Percentiles rank a stretch among this genome's conserved stretches.
phyloP scores from a whole-genome alignment of 495 filamentous ascomycete genomes.

The Xylaria intraflava region DNA sequence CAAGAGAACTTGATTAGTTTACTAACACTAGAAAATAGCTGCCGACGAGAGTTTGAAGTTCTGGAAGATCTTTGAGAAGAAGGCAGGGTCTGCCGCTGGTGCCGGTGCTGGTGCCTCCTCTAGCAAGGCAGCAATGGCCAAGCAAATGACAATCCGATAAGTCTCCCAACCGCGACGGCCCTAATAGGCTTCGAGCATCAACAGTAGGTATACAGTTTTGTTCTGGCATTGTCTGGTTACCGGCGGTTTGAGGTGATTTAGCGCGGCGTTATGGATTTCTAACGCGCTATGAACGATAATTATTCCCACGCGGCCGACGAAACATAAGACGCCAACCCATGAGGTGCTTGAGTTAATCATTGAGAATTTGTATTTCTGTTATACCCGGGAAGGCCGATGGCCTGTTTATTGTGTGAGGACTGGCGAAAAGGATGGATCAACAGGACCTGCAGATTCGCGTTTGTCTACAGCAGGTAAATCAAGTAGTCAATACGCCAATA shows the following conservation, averaged over 20 bases:
- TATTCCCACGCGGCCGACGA: slow-evolving; percentile 22
- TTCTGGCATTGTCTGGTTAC: slow-evolving; percentile 34
- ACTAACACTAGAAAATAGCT: slow-evolving; percentile 32
- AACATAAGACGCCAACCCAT: slow-evolving; percentile 9
- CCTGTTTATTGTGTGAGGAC: not conserved
- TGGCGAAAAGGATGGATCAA: no score
- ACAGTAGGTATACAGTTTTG: slow-evolving; percentile 42
- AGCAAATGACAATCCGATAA: slow-evolving; percentile 97
- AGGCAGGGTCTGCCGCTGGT: slow-evolving; percentile 60
- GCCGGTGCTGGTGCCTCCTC: slow-evolving; percentile 52
- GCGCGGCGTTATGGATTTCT: slow-evolving; percentile 39
- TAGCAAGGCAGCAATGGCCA: slow-evolving; percentile 63
- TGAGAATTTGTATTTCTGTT: slow-evolving; percentile 10
- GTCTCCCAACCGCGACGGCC: slow-evolving; percentile 11
- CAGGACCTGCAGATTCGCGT: no score
- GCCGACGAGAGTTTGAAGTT: slow-evolving; percentile 98
- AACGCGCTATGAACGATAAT: slow-evolving; percentile 14
- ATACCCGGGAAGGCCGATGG: slow-evolving; percentile 4
- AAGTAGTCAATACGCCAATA: no score
- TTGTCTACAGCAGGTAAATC: no score
- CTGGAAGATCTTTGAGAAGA: slow-evolving; percentile 99
- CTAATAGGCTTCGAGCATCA: slow-evolving; percentile 27
- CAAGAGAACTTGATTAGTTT: not conserved
- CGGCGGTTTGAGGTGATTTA: slow-evolving; percentile 32
- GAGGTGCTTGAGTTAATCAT: slow-evolving; percentile 11